Conservation (phyloP, 148 eudicot species). For the Fagopyrum esculentum region DNA sequence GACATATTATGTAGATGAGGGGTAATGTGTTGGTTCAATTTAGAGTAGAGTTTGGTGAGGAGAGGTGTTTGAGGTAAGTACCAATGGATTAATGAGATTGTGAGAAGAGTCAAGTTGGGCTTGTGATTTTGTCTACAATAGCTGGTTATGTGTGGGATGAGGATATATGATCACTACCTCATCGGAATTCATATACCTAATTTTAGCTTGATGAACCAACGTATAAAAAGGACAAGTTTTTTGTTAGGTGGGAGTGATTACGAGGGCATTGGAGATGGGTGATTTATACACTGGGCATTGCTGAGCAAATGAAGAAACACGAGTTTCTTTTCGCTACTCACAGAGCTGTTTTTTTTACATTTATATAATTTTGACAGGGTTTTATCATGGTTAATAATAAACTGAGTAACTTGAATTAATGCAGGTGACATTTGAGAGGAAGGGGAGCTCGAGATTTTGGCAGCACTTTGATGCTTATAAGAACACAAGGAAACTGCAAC, state of each 20-base stretch:
- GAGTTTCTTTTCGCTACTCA: background rate
- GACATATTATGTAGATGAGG: background rate
- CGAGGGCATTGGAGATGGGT: background rate
- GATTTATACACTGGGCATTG: background rate
- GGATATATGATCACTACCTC: background rate
- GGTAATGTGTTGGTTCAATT: background rate
- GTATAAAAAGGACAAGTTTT: background rate
- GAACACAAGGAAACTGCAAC: conserved; percentile 31
- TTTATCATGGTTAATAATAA: background rate
- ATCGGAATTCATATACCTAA: background rate
- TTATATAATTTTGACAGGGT: background rate
- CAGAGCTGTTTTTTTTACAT: background rate
- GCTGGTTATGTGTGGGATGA: background rate
- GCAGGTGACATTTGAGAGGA: conserved; percentile 63
- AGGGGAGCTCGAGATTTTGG: conserved; percentile 77
- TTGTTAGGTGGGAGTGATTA: background rate
- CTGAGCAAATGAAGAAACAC: background rate
- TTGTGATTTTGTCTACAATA: background rate
- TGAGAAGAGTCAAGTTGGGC: background rate
- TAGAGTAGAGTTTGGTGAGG: background rate
- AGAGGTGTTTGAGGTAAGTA: background rate
- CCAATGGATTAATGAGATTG: background rate
- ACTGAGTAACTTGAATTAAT: conserved; percentile 1
- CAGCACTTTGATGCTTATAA: conserved; percentile 54
- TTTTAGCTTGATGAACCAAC: background rate